Conservation (phyloP, 1,139 yeast species). For the Debaryomyces coudertii region DNA sequence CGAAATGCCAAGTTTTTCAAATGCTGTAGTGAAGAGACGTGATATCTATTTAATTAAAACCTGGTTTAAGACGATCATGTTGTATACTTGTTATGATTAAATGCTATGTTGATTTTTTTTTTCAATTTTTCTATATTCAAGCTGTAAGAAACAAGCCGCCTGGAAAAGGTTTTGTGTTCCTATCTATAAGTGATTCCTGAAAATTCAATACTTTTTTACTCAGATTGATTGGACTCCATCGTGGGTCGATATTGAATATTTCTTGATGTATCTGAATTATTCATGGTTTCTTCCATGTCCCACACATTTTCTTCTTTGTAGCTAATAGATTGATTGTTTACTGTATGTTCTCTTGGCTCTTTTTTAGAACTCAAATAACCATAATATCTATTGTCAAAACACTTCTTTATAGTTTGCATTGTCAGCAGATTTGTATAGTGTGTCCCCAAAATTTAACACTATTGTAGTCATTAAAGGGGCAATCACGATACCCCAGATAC, state of each 20-base stretch:
- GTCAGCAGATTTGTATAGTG: conserved; percentile 40
- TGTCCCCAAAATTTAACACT: conserved; percentile 71
- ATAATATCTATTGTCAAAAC: conserved; percentile 1
- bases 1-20: too few species aligned
- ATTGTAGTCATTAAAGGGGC: conserved; percentile 86
- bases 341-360: background rate
- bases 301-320: background rate
- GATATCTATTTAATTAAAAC: too few species aligned
- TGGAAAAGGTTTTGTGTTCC: too few species aligned
- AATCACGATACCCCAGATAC: conserved; percentile 80
- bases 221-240: background rate
- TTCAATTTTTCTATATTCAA: too few species aligned
- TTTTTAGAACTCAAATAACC: background rate
- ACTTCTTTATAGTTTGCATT: conserved; percentile 19
- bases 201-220: background rate
- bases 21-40: too few species aligned
- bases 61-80: too few species aligned
- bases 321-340: background rate
- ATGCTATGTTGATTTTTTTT: too few species aligned
- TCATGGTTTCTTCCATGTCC: background rate
- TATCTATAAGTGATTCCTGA: background rate
- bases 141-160: too few species aligned
- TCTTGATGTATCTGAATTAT: too few species aligned
- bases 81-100: too few species aligned
- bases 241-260: background rate